These are phyloP conservation scores for Miamiensis avidus DNA, from an alignment of 169 alveolate genomes.

Conservation along the genomic window DNA sequence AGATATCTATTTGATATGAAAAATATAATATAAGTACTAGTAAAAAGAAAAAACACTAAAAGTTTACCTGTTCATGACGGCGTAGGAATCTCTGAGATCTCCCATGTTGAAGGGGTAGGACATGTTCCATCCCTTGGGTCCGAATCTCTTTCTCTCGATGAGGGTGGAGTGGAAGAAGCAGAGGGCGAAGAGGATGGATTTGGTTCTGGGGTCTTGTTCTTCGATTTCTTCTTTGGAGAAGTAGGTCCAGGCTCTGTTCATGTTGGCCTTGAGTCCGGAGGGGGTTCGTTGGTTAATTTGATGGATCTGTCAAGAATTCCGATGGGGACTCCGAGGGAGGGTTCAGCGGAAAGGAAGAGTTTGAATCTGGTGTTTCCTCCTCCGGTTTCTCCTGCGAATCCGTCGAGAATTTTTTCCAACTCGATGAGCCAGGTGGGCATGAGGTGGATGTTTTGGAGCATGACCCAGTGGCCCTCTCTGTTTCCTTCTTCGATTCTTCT, in stretches of 20 bases:
- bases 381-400: constrained; percentile 88
- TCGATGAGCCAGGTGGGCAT: constrained; percentile 94
- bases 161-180: constrained; percentile 97
- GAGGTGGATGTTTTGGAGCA: constrained; percentile 93
- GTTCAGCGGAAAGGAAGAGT: constrained; percentile 92
- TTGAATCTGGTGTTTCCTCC: constrained; percentile 95
- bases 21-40: too few relatives aligned
- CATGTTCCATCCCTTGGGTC: constrained; percentile 98
- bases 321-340: constrained; percentile 91
- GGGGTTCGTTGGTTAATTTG: constrained; percentile 97
- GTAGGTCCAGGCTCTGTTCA: constrained; percentile 95
- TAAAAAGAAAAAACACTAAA: too few relatives aligned
- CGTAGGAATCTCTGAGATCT: constrained; percentile 95
- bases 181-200: constrained; percentile 94
- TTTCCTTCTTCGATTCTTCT: constrained; percentile 92
- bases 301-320: constrained; percentile 96
- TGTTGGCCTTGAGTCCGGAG: constrained; percentile 95
- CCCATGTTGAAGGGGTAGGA: constrained; percentile 95
- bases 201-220: constrained; percentile 92
- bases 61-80: constrained; percentile 91
- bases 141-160: constrained; percentile 96
- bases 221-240: constrained; percentile 92
- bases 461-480: constrained; percentile 97
- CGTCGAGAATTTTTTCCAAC: constrained; percentile 94
- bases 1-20: too few relatives aligned